A percentile compares a stretch with the other conserved stretches of the same genome.
Evolutionary conservation across 768 basidiomycete species (phyloP).

Genomic region (Tylopilus sp.): DNA sequence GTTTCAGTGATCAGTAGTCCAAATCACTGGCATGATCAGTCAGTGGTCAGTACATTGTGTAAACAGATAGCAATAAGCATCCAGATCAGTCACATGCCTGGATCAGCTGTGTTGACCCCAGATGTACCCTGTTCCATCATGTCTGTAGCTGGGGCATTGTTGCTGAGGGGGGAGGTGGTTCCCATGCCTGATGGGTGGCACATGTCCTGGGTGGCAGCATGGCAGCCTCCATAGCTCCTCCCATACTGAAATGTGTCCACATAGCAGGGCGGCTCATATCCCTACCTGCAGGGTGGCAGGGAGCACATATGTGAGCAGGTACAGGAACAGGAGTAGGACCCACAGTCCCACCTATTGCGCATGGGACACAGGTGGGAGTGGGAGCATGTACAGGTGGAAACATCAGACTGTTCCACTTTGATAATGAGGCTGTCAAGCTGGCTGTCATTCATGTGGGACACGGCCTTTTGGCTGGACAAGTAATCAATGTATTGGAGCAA

Average conservation of each 20-base stretch:
- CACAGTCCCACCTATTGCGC: conserved; percentile 48
- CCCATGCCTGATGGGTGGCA: conserved; percentile 57
- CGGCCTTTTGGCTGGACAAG: conserved; percentile 73
- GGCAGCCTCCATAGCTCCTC: conserved; percentile 36
- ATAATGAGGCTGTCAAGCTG: conserved; percentile 88
- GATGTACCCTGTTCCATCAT: conserved; percentile 59
- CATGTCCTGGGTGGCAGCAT: conserved; percentile 48
- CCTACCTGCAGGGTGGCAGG: conserved; percentile 31
- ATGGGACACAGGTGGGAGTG: conserved; percentile 58
- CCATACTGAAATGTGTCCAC: conserved; percentile 29
- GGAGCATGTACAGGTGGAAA: conserved; percentile 71
- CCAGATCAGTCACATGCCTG: no score
- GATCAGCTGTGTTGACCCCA: conserved; percentile 60
- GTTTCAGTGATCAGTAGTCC: no score
- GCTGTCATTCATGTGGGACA: conserved; percentile 91
- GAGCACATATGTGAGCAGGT: conserved; percentile 48
- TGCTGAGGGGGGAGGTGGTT: conserved; percentile 54
- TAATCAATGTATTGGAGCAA: conserved; percentile 75
- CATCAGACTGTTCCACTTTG: conserved; percentile 85
- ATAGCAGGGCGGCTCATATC: conserved; percentile 29
- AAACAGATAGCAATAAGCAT: no score
- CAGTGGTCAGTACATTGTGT: no score
- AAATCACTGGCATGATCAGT: no score
- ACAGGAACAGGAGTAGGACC: conserved; percentile 48
- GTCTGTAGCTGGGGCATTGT: conserved; percentile 80